Percentiles rank a stretch among this genome's conserved stretches.
These are phyloP conservation scores for Aspergillus steynii DNA, from an alignment of 495 filamentous ascomycete species.

Conservation along the genomic window DNA sequence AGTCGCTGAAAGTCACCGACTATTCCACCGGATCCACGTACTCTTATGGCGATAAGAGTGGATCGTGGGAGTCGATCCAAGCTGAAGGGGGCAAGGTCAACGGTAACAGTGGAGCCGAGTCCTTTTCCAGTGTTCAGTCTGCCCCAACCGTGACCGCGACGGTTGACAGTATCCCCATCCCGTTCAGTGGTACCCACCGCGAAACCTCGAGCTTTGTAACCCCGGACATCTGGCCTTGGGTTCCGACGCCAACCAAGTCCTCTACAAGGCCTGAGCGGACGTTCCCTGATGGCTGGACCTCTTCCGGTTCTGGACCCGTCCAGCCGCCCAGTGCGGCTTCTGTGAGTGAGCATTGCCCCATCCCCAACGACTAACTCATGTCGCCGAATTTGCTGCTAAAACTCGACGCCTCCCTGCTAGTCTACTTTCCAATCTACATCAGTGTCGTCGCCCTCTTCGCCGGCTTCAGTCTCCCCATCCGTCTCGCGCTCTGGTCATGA, in stretches of 20 bases:
- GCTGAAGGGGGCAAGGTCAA: slow-evolving; percentile 71
- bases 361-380: slow-evolving; percentile 9
- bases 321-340: slow-evolving; percentile 47
- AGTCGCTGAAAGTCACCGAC: slow-evolving; percentile 74
- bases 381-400: slow-evolving; percentile 30
- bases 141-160: slow-evolving; percentile 57
- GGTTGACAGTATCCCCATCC: slow-evolving; percentile 54
- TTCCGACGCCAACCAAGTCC: slow-evolving; percentile 43
- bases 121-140: slow-evolving; percentile 35
- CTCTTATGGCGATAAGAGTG: slow-evolving; percentile 71
- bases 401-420: slow-evolving; percentile 26
- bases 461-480: slow-evolving; percentile 48
- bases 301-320: slow-evolving; percentile 65
- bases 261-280: slow-evolving; percentile 45
- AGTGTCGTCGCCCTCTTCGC: slow-evolving; percentile 44
- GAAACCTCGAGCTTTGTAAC: slow-evolving; percentile 49
- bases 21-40: slow-evolving; percentile 89
- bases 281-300: slow-evolving; percentile 72
- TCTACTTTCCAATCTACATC: slow-evolving; percentile 52
- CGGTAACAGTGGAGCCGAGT: slow-evolving; percentile 42
- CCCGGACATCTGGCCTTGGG: slow-evolving; percentile 64
- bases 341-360: slow-evolving; percentile 49
- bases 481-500: slow-evolving; percentile 17
- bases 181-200: slow-evolving; percentile 65
- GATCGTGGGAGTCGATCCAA: slow-evolving; percentile 77